Conservation (phyloP, 495 filamentous ascomycete species). For the Lasiosphaeriaceae sp. region DNA sequence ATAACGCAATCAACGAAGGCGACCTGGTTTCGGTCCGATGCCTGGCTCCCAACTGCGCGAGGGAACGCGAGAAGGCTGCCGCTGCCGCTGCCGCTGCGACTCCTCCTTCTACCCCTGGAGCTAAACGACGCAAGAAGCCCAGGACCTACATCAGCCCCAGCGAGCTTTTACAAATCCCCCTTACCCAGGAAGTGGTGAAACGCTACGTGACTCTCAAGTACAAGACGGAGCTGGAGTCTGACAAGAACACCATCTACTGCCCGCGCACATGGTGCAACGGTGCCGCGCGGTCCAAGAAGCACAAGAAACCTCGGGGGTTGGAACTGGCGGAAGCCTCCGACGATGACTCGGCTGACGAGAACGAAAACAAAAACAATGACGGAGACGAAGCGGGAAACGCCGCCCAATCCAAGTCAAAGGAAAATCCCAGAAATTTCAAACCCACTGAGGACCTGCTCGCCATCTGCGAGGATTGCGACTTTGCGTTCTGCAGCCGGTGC, state of each 20-base stretch:
- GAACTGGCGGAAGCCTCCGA: conserved; percentile 45
- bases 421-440: conserved; percentile 13
- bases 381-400: conserved; percentile 23
- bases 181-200: conserved; percentile 68
- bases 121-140: conserved; percentile 37
- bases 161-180: conserved; percentile 81
- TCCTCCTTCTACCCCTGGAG: background rate
- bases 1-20: conserved; percentile 78
- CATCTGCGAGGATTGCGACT: conserved; percentile 85
- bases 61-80: conserved; percentile 43
- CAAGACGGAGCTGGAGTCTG: conserved; percentile 84
- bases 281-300: conserved; percentile 75
- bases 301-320: conserved; percentile 62
- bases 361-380: conserved; percentile 47
- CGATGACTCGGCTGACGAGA: conserved; percentile 43
- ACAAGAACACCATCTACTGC: conserved; percentile 91
- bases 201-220: conserved; percentile 87
- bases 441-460: conserved; percentile 48
- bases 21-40: conserved; percentile 75
- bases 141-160: conserved; percentile 73
- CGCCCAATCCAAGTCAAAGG: conserved; percentile 12
- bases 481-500: conserved; percentile 76
- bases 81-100: conserved; percentile 13
- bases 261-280: conserved; percentile 92
- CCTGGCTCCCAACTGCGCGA: conserved; percentile 69